A percentile compares a stretch with the other conserved stretches of the same genome.
Evolutionary conservation across 192 early-diverging fungal species (phyloP).

Genomic region (Gaertneriomyces sp.): DNA sequence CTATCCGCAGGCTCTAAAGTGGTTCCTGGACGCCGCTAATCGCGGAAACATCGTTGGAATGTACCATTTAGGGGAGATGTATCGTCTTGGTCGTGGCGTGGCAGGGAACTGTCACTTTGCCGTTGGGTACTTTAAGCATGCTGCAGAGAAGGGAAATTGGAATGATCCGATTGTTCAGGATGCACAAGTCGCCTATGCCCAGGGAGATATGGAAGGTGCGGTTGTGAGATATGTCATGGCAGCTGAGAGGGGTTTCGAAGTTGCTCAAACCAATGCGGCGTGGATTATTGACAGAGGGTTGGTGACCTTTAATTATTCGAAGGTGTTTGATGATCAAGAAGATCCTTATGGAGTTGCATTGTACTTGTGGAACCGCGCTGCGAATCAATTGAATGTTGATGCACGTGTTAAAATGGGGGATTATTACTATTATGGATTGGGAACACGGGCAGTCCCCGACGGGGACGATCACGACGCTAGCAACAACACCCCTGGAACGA

Average conservation of each 20-base stretch:
- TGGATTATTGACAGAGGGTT: conserved; percentile 74
- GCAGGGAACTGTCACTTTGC: conserved; percentile 61
- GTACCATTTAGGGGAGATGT: conserved; percentile 76
- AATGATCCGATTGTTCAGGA: conserved; percentile 59
- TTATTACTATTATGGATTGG: conserved; percentile 84
- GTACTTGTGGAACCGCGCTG: conserved; percentile 89
- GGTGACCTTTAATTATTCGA: not conserved
- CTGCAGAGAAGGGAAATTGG: conserved; percentile 86
- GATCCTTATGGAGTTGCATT: conserved; percentile 65
- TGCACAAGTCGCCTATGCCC: conserved; percentile 55
- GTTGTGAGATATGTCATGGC: conserved; percentile 73
- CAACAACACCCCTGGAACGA: conserved; percentile 15
- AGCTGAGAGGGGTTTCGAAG: conserved; percentile 85
- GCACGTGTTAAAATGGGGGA: conserved; percentile 91
- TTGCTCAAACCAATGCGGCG: conserved; percentile 87
- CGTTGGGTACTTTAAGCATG: conserved; percentile 69
- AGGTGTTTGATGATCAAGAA: conserved; percentile 4
- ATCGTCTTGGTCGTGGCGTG: conserved; percentile 47
- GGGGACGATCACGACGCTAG: conserved; percentile 5
- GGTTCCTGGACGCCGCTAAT: conserved; percentile 58
- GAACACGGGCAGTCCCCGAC: conserved; percentile 29
- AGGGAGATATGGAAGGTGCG: conserved; percentile 67
- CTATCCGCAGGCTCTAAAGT: conserved; percentile 42
- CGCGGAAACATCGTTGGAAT: conserved; percentile 71
- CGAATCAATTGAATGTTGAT: conserved; percentile 87